Conservation (phyloP, 208 protist species). For the Naegleria lovaniensis region DNA sequence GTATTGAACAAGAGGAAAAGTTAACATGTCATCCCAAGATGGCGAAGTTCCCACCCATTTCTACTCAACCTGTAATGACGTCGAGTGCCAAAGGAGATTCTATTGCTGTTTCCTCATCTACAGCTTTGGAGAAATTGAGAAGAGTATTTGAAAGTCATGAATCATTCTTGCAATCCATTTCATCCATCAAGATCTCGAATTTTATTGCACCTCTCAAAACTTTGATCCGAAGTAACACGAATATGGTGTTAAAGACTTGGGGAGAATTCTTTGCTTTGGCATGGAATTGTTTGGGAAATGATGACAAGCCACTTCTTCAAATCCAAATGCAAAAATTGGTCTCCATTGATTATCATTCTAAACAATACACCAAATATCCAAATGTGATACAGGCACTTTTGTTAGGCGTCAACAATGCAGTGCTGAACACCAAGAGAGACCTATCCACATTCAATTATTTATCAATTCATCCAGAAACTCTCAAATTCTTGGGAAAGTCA, state of each 20-base stretch:
- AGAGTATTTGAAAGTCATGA: background rate
- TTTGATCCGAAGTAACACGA: background rate
- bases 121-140: background rate
- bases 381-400: slow-evolving; percentile 33
- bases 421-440: background rate
- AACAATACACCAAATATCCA: slow-evolving; percentile 30
- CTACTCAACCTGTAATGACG: background rate
- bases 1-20: background rate
- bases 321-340: background rate
- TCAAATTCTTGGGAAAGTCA: slow-evolving; percentile 34
- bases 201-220: background rate
- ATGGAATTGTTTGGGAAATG: background rate
- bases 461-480: slow-evolving; percentile 19
- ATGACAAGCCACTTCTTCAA: background rate
- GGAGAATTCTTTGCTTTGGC: background rate
- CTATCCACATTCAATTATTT: background rate
- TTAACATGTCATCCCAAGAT: background rate
- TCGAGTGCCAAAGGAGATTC: too few relatives aligned
- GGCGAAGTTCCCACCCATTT: background rate
- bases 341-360: slow-evolving; percentile 16
- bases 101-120: too few relatives aligned
- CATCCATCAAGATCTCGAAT: background rate
- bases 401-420: background rate
- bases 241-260: background rate
- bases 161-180: background rate